Evolutionary conservation across 2,329 filamentous ascomycete species (phyloP).

Genomic region (Nemania sp.): DNA sequence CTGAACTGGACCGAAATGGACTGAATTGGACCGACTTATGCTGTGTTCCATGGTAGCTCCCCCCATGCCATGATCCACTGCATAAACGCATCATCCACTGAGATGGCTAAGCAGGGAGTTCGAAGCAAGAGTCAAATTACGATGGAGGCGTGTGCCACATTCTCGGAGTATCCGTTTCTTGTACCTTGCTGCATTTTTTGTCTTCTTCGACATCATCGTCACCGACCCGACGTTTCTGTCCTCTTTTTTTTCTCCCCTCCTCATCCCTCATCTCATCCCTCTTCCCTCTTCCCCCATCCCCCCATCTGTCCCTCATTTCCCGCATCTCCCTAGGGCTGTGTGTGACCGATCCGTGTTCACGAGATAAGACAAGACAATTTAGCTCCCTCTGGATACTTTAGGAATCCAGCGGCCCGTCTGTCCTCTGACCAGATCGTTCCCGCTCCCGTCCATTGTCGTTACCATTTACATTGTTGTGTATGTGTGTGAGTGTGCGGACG

Average conservation of each 20-base stretch:
- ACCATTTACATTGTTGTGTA: conserved; percentile 21
- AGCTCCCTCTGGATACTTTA: conserved; percentile 40
- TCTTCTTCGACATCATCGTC: conserved; percentile 33
- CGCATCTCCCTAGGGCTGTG: conserved; percentile 40
- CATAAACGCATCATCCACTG: conserved; percentile 22
- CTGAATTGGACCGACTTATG: conserved; percentile 11
- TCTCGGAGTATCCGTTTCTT: conserved; percentile 10
- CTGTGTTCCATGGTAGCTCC: conserved; percentile 17
- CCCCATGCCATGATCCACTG: conserved; percentile 34
- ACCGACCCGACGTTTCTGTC: conserved; percentile 16
- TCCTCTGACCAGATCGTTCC: conserved; percentile 42
- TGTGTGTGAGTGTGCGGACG: conserved; percentile 14
- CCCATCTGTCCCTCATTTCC: conserved; percentile 38
- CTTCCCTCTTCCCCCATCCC: conserved; percentile 27
- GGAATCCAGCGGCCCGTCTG: conserved; percentile 40
- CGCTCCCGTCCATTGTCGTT: conserved; percentile 43
- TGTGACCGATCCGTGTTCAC: conserved; percentile 41
- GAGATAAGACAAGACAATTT: conserved; percentile 41
- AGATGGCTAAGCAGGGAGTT: conserved; percentile 2
- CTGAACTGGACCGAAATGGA: conserved; percentile 5
- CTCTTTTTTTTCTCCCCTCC: conserved; percentile 28
- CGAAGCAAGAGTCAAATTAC: conserved; percentile 8
- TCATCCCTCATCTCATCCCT: conserved; percentile 17
- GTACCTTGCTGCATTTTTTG: background rate
- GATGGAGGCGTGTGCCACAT: conserved; percentile 15